Base-by-base conservation (phyloP, 495 filamentous ascomycete species). In the Aspergillus bridgeri region DNA sequence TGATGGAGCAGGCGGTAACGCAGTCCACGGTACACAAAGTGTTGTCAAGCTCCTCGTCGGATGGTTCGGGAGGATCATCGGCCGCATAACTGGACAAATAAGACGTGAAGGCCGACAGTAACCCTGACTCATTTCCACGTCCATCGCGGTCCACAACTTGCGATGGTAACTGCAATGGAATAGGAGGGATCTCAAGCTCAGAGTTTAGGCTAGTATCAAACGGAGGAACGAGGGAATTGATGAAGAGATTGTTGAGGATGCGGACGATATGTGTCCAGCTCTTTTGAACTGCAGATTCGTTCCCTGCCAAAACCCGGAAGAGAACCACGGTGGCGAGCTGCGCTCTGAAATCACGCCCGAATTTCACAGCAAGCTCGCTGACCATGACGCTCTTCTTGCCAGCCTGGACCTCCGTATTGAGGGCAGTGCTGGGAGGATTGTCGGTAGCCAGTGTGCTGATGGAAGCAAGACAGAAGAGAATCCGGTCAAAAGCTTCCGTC, bases 71-170 rank as follows among this genome's bases (percentile, higher is more conserved):
- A 9, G 94, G 94, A 62, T 99, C 94, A 67, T 97, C 95, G 18
- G 92, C 95, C 23, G 95, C 94, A 75, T 98, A 97, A 68, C 92
- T 97, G n/a, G 92, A 95, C 20, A 99, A 89, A 61, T 97, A 98
- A 5, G 90, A 96, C 2, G 92, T 92, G 57, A 99, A 89, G 5
- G 94, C 90, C 5, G 91, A 96, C 65, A 99, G 88, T 20, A 99
- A 79, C 6, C 95, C 91, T 3, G 84, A 81, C 21, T 99, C 94
- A 58, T 73, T 84, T 29, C 83, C 76, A 56, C 89, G 89, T 44
- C 87, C 81, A 38, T 85, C 90, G 21, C 94, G 86, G 63, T 98
- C 95, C 43, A 99, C 91, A 44, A 99, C 82, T 61, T 96, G 91
- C 17, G 89, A 92, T n/a, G 95, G 91, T 3, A 82, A 86, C 64